phyloP scores from a whole-genome alignment of 352 stramenopile species.

The Plasmopara halstedii region DNA sequence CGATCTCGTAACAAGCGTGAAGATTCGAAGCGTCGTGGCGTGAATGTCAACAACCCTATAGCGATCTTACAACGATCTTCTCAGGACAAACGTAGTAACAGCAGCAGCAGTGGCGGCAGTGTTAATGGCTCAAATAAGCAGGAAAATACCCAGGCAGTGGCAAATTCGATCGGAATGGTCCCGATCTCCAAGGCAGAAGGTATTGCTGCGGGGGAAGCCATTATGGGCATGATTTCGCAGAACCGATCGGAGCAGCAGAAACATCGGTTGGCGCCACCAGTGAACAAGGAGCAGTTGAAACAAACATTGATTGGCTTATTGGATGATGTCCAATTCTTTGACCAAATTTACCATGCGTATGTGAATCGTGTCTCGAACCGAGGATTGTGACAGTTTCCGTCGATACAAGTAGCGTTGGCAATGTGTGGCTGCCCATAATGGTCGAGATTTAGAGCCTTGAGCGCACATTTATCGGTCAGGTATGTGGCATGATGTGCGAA shows the following conservation, averaged over 20 bases:
- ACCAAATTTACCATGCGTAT: constrained; percentile 85
- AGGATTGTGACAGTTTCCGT: constrained; percentile 19
- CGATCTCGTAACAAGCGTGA: constrained; percentile 51
- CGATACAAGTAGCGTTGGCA: constrained; percentile 24
- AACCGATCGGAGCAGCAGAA: constrained; percentile 28
- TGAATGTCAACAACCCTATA: constrained; percentile 26
- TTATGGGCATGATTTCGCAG: constrained; percentile 76
- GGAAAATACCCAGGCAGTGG: constrained; percentile 8
- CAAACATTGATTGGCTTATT: constrained; percentile 72
- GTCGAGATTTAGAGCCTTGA: constrained; percentile 1
- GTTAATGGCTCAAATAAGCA: constrained; percentile 19
- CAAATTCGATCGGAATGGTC: constrained; percentile 34
- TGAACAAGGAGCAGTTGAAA: constrained; percentile 84
- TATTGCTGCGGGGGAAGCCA: constrained; percentile 71
- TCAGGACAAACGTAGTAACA: constrained; percentile 24
- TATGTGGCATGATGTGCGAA: constrained; percentile 1
- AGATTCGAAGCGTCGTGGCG: constrained; percentile 32
- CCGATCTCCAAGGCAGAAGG: constrained; percentile 72
- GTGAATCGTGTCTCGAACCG: constrained; percentile 51
- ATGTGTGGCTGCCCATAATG: constrained; percentile 11
- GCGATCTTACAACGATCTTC: constrained; percentile 59
- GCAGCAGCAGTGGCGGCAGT: constrained; percentile 23
- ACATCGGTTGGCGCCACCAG: constrained; percentile 13
- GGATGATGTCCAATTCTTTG: constrained; percentile 79
- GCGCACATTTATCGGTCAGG: no score